Evolutionary conservation across 1,284 basidiomycete species (phyloP), one percentile per base, ranked within the genome.

Genomic region (Golubevia pallescens): DNA sequence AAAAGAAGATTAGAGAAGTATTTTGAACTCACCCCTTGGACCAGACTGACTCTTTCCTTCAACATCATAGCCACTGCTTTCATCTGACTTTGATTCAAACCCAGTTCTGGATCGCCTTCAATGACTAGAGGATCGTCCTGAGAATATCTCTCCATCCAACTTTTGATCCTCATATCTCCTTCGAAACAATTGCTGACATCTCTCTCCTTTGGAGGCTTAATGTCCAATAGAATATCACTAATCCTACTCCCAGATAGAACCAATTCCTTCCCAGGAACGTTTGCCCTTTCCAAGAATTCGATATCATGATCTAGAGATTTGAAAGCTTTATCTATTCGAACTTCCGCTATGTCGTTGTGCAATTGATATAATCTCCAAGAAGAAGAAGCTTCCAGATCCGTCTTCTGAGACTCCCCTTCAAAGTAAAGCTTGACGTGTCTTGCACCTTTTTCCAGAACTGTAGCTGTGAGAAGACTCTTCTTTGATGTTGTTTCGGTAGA

Each of bases 1-100:
- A 61, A 57, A 60, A 51, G 48, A 21, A 54, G 57, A 57, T 20
- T 69, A 61, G 42, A 28, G 54, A 34, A 20, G 70, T 20, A 6
- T 62, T 58, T 5, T 16, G 6, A 1, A 87, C 91, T 81, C 84
- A 93, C 93, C 14, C 95, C 95, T 87, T 97, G 95, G 20, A 97
- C 90, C 21, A 97, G 88, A 80, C 92, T 92, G 48, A 94, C 86
- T 34, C 90, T 88, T 74, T 94, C 89, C 4, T 90, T 90, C 56
- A 97, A 88, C 92, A 96, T 95, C 87, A 91, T 89, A 1, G 94
- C 94, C 58, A 95, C 90, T 0, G 95, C 95, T 63, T 90, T 88
- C 62, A 90, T 89, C 86, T 97, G 94, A n/a, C 91, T 92, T 8
- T 86, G 80, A 80, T 96, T 97, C 71, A 97, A 85, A 0, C 88